Base-by-base conservation (phyloP, 352 stramenopile genomes). In the Pythium apleroticum region DNA sequence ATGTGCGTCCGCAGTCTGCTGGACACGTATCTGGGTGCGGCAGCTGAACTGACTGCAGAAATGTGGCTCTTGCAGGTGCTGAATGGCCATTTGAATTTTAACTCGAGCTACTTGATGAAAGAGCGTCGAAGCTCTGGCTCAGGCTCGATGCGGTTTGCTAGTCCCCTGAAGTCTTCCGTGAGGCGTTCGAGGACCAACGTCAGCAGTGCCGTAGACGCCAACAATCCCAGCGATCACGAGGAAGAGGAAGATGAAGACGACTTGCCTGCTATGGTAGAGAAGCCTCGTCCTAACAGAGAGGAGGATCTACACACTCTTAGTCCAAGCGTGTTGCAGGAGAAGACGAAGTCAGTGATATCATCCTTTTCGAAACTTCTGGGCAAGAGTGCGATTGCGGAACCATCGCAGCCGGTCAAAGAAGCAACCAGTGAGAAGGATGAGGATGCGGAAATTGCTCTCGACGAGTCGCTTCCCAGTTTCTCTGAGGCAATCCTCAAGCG, bases 261-360 rank as follows among this genome's bases (percentile, higher is more conserved):
- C 11, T 59, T 90, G 1, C 84, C 84, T 30, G 31, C 45, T 3
- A 86, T 89, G 78, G 65, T 89, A 31, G 81, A 90, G 60, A 88
- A 75, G 27, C 66, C 52, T n/a, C 46, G 11, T n/a, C 15, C 22
- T 1, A 33, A 22, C 3, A 3, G 5, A 22, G 5, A 19, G 10
- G 11, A 20, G n/a, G 20, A 19, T n/a, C 46, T 10, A 53, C n/a
- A 27, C 5, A 25, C n/a, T 28, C 17, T 20, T 4, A 4, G 4
- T 17, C 22, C 37, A 20, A 41, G 33, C 33, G 33, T 17, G 12
- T 41, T 41, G 33, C 37, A 22, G 19, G 43, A 50, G 3, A 27
- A 20, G 20, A n/a, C n/a, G n/a, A 19, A 19, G 20, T 28, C 57
- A 4, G 28, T 56, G 1, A 33, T 56, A n/a, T 35, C 43, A 19